Base-by-base conservation (phyloP, 495 filamentous ascomycete genomes). In the Lasiosphaeria hispida region DNA sequence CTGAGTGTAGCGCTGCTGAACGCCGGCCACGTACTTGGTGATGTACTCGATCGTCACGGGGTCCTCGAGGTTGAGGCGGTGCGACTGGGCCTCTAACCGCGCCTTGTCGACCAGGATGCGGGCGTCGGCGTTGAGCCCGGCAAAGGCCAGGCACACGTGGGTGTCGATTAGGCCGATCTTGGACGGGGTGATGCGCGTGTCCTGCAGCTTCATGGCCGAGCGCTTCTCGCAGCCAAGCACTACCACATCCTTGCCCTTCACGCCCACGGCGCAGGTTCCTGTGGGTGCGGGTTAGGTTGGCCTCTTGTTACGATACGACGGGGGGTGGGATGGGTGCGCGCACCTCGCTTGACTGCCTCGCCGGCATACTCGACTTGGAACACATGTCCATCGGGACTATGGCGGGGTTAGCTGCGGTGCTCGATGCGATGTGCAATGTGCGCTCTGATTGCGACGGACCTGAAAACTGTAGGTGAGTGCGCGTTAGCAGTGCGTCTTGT, bases 331-430 rank as follows among this genome's bases (percentile, higher is more conserved):
- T 41, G 23, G 18, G 13, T 40, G 38, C 36, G 53, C 62, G 33
- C 81, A 95, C 92, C 94, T 90, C 94, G 78, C 79, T 98, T 98
- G 57, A 98, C 94, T 54, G 94, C 94, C 81, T 98, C 94, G 60
- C 96, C 88, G 56, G 94, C 94, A 82, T 98, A 98, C 81, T 98
- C 94, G 66, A 98, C 94, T 75, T 98, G 94, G 81, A 98, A 97
- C 64, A 98, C 93, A 79, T 98, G 94, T 74, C 94, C 94, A 77
- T 98, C 94, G 63, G 94, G 94, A 80, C 93, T 97, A 38, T 33
- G 36, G 47, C 6, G 19, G 1, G 10, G 40, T 55, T 37, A 55
- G 53, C 15, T 23, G 38, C 8, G n/a, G 30, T 1, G 10, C 6
- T 43, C 6, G 33, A 43, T 19, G 65, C 64, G 34, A 43, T 59